Evolutionary conservation across 441 rosid species (phyloP), one percentile per base, ranked within the genome.

Genomic region (Populus hybrid): DNA sequence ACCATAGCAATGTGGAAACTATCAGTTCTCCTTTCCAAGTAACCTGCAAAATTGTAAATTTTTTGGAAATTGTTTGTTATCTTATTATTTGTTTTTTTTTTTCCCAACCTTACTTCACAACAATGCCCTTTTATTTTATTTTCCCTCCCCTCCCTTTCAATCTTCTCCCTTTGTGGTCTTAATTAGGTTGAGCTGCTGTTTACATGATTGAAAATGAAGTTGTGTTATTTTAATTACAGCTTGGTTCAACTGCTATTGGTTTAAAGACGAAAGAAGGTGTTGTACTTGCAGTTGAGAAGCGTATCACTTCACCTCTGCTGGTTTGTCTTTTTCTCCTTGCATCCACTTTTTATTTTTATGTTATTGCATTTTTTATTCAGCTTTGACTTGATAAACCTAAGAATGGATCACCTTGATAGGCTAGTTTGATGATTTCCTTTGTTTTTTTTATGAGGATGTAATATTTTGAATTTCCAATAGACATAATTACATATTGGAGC

Each of bases 271-370:
- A 94, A 79, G 96, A 93, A 34, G 99, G 99, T 34, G 99, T 96
- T 74, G 99, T 96, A 65, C 98, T 96, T 66, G 98, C 98, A 53
- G 99, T 96, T 0, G 98, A 96, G 89, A 96, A 96, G 90, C 97
- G 98, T 72, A 93, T 96, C 80, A 96, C 99, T 71, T 96, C 99
- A 16, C 90, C 95, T 0, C 85, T 93, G 68, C 91, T 96, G 99
- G 97, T 96, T 69, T 73, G 81, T 63, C 77, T 6, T 78, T 71
- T 65, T 77, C 32, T 63, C 38, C 12, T 59, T 9, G 24, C 30
- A 8, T 78, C 68, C 79, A 74, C 66, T 78, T 70, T 72, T 76
- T 40, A 16, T 65, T 57, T 61, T 5, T 72, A 10, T 32, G 2
- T 0, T 66, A 65, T 28, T 66, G 21, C 20, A 14, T 38, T 6